Base-by-base conservation (phyloP, 192 early-diverging fungal species). In the Coemansia sp. region DNA sequence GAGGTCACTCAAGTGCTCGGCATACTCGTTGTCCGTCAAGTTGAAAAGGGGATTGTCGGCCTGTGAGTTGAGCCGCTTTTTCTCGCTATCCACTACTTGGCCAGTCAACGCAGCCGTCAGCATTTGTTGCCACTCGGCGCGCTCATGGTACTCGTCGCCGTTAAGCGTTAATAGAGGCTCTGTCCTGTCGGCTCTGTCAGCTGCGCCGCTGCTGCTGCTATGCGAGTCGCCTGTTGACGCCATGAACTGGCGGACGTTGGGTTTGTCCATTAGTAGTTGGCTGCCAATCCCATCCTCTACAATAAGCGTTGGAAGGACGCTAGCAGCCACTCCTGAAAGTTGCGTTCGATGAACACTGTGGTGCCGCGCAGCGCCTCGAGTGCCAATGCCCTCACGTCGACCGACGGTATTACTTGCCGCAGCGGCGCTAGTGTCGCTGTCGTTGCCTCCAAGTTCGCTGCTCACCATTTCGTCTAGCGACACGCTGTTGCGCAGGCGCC, bases 111-210 rank as follows among this genome's bases (percentile, higher is more conserved):
- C 94, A 15, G 92, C 91, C 33, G 90, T 85, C 4, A 96, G 81
- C 92, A 96, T 93, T 47, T 89, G 87, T 49, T 93, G 94, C 94
- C 94, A 96, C 70, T 94, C 92, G 13, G 87, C 74, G 46, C 94
- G 89, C 71, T 96, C 94, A 27, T 84, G 84, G 46, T 76, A 70
- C 52, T 85, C 86, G 62, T 88, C 85, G 8, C 72, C 75, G 51
- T 68, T 63, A 6, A 82, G 79, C 16, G 66, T 60, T 60, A 31
- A 68, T 29, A 66, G 46, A n/a, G n/a, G 29, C 4, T 55, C 51
- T 27, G 24, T 10, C 33, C 31, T 47, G 62, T 62, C 27, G n/a
- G 31, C 66, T 10, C 57, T 47, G 38, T 24, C 66, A 44, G 59
- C 40, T 0, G 51, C 59, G 13, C 24, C 67, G 27, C 49, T 57